Conservation (phyloP, 2,329 filamentous ascomycete genomes). For the Fusarium liriodendri region DNA sequence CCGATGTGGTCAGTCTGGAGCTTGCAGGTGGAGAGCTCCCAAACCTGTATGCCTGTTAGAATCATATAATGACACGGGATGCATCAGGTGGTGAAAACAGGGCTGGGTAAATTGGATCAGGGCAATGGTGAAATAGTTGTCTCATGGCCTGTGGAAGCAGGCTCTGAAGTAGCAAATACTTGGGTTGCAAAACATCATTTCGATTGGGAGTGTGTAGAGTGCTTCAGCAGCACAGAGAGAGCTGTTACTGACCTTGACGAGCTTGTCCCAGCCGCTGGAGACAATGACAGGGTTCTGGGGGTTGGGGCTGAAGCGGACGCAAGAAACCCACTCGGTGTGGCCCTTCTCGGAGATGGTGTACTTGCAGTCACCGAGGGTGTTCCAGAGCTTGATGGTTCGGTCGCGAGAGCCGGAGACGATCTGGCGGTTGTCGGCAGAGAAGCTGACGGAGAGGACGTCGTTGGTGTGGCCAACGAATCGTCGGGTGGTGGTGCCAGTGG, state of each 20-base stretch:
- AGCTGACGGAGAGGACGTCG: constrained; percentile 99
- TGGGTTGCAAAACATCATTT: constrained; percentile 93
- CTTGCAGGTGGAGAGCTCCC: constrained; percentile 99
- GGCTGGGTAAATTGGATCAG: constrained; percentile 66
- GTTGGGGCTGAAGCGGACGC: constrained; percentile 99
- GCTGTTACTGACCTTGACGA: constrained; percentile 89
- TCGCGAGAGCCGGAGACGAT: constrained; percentile 99
- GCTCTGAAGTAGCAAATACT: constrained; percentile 99
- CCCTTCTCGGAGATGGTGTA: constrained; percentile 99
- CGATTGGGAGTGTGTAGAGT: not conserved
- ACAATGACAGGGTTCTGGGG: constrained; percentile 99
- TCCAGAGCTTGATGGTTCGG: constrained; percentile 99
- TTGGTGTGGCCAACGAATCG: constrained; percentile 99
- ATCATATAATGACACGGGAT: not conserved
- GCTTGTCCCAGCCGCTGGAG: constrained; percentile 98
- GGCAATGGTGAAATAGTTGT: constrained; percentile 87
- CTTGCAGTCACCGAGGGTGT: constrained; percentile 99
- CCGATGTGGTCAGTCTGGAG: constrained; percentile 99
- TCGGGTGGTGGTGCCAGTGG: constrained; percentile 95
- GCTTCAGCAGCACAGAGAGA: not conserved
- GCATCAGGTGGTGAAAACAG: constrained; percentile 6
- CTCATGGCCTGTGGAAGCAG: constrained; percentile 85
- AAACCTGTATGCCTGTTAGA: constrained; percentile 73
- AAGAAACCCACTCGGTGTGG: constrained; percentile 99
- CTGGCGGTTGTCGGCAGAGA: constrained; percentile 99